Evolutionary conservation across 192 early-diverging fungal genomes (phyloP), one percentile per base, ranked within the genome.

Genomic region (Coemansia sp.): DNA sequence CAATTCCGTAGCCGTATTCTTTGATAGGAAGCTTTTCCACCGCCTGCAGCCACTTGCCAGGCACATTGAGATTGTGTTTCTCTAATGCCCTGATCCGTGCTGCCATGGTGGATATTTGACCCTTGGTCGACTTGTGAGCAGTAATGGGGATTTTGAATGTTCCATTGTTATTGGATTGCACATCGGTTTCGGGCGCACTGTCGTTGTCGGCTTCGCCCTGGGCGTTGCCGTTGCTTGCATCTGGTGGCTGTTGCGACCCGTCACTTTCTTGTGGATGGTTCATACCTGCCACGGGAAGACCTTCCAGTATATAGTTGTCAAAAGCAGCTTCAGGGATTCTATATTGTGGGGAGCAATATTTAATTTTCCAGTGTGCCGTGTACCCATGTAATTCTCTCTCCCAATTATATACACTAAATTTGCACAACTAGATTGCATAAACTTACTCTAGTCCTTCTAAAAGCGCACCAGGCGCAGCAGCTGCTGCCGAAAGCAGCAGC

Each of bases 1-100:
- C 73, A 33, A 77, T 77, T 14, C 68, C 73, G 33, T 57, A 70
- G 48, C 74, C 74, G 45, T 78, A 78, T 23, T 78, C 74, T 37
- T 67, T 71, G 47, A 78, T 65, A 1, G 63, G 63, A 41, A 78
- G 68, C 31, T 61, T 63, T 37, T 71, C 57, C 0, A 78, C 74
- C 12, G 48, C 64, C 31, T 70, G 68, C 16, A 70, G 57, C 74
- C 68, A 70, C 50, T 71, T 78, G n/a, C 74, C 64, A 30, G 74
- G 69, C 37, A 78, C 63, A 6, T 57, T 52, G 5, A 78, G 61
- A 49, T 59, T 70, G 28, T 78, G 74, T 35, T 78, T 78, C 36
- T 70, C 55, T 21, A 78, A 43, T 14, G 69, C 51, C 12, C 57
- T 54, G 16, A 71, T 53, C 4, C 74, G 49, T 8, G 64, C 60